Evolutionary conservation across 176 grass and related monocot species (phyloP).

Genomic region (Oropetium thomaeum): DNA sequence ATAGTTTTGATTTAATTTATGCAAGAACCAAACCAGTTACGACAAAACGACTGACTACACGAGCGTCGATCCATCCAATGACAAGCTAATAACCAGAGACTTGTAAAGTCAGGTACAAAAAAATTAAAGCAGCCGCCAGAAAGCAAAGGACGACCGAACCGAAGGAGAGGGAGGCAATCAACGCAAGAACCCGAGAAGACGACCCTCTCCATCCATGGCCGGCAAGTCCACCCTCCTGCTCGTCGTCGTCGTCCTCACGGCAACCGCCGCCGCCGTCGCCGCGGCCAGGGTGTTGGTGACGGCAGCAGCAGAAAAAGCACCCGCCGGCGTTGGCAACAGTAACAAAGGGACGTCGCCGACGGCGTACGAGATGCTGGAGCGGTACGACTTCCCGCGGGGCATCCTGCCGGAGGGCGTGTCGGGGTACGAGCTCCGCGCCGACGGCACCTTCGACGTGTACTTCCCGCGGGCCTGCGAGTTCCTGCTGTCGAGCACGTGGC

Average conservation of each 20-base stretch:
- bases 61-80: background rate
- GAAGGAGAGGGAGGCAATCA: background rate
- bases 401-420: slow-evolving; percentile 68
- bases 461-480: slow-evolving; percentile 28
- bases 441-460: slow-evolving; percentile 56
- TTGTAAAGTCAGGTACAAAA: background rate
- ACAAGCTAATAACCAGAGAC: background rate
- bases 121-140: background rate
- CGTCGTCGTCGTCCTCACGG: no score
- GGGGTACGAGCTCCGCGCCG: slow-evolving; percentile 23
- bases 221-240: no score
- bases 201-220: background rate
- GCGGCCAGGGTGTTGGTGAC: no score
- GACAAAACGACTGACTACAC: no score
- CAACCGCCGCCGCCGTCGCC: no score
- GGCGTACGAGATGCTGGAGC: slow-evolving; percentile 70
- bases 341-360: no score
- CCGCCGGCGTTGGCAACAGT: no score
- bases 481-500: background rate
- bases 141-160: no score
- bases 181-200: background rate
- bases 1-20: no score
- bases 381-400: slow-evolving; percentile 55
- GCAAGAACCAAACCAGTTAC: background rate
- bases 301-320: no score